phyloP scores from a whole-genome alignment of 1,284 basidiomycete genomes.

The Fomitopsis palustris region DNA sequence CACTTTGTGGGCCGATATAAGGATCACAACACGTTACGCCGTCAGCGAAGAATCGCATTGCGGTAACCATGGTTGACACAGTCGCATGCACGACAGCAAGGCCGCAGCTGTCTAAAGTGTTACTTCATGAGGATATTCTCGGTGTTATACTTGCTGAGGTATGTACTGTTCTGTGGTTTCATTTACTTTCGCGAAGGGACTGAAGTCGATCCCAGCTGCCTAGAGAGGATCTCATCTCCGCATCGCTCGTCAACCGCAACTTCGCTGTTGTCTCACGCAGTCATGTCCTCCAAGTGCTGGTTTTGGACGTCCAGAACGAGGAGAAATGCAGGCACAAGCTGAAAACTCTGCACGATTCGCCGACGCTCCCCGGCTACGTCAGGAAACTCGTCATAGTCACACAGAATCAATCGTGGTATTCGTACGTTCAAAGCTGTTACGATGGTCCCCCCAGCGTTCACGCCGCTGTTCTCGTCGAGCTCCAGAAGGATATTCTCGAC shows the following conservation, averaged over 20 bases:
- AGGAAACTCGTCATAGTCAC: neutral
- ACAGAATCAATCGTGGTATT: neutral
- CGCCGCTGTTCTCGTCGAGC: neutral
- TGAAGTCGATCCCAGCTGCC: too few species aligned
- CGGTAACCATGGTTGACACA: neutral
- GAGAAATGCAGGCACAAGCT: neutral
- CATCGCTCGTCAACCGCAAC: neutral
- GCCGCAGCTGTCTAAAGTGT: neutral
- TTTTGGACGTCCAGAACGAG: neutral
- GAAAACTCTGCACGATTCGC: neutral
- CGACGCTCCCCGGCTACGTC: neutral
- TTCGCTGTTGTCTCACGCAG: neutral
- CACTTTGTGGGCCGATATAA: too few species aligned
- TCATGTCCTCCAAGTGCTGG: neutral
- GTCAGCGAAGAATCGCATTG: too few species aligned
- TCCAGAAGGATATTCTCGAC: neutral
- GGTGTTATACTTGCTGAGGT: neutral
- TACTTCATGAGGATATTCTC: neutral
- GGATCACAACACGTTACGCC: too few species aligned
- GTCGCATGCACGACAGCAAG: neutral
- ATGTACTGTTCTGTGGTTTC: neutral
- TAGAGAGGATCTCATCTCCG: neutral
- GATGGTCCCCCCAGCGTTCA: neutral
- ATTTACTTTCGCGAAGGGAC: too few species aligned
- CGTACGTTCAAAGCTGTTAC: neutral